phyloP scores from a whole-genome alignment of 2,329 filamentous ascomycete species.

The Neopestalotiopsis sp. region DNA sequence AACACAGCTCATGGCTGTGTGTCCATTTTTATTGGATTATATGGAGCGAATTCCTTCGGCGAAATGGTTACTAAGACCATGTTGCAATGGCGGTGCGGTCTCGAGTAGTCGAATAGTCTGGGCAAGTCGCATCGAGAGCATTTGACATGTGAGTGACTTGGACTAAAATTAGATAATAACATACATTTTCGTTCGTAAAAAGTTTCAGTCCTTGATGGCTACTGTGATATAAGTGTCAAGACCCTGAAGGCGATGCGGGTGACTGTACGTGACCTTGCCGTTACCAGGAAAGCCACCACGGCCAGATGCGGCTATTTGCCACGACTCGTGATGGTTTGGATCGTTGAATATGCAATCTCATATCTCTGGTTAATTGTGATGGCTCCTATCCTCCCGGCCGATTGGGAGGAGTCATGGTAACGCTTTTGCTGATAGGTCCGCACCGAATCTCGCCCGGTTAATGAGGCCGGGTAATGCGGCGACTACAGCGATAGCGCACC shows the following conservation, averaged over 20 bases:
- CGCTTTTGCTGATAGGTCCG: constrained; percentile 31
- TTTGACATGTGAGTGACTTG: neutral
- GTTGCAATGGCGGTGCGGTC: too few relatives aligned
- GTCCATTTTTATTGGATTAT: too few relatives aligned
- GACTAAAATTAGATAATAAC: neutral
- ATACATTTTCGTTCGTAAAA: too few relatives aligned
- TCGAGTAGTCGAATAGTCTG: neutral
- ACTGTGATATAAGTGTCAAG: neutral
- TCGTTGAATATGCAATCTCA: constrained; percentile 21
- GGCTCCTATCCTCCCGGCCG: constrained; percentile 22
- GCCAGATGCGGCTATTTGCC: neutral
- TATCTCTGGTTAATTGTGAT: constrained; percentile 15
- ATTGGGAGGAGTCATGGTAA: constrained; percentile 22
- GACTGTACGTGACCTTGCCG: neutral
- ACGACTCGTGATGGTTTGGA: constrained; percentile 4
- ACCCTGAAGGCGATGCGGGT: neutral
- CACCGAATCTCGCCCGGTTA: constrained; percentile 32
- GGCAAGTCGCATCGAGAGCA: neutral
- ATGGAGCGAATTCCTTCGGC: too few relatives aligned
- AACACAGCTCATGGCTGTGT: too few relatives aligned
- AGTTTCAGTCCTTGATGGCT: too few relatives aligned
- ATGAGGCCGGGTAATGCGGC: constrained; percentile 36
- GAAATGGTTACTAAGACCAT: neutral
- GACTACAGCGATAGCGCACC: constrained; percentile 28
- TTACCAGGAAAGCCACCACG: neutral